These are phyloP conservation scores for Coniosporium apollinis DNA, from an alignment of 495 filamentous ascomycete species.

Conservation along the genomic window DNA sequence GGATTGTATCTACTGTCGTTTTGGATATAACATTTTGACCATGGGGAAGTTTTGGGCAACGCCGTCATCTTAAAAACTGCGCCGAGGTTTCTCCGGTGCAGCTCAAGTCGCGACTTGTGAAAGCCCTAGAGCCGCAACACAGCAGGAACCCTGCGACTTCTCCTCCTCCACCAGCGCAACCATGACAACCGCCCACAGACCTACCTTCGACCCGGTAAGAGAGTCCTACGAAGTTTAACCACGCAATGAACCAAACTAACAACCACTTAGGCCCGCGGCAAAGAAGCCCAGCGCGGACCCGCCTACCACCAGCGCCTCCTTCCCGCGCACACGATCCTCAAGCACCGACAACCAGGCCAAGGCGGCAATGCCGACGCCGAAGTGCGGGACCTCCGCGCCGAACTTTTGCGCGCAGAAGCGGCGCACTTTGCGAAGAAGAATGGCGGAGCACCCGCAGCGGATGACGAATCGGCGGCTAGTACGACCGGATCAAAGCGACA, in stretches of 20 bases:
- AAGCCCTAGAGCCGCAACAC: too few relatives aligned
- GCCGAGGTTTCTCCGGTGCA: too few relatives aligned
- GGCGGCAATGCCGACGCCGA: slow-evolving; percentile 62
- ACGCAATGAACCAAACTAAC: slow-evolving; percentile 11
- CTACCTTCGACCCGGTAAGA: slow-evolving; percentile 83
- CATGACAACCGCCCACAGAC: slow-evolving; percentile 49
- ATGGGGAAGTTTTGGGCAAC: too few relatives aligned
- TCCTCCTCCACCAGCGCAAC: neutral
- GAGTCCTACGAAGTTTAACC: neutral
- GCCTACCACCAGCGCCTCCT: slow-evolving; percentile 95
- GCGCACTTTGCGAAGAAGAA: slow-evolving; percentile 74
- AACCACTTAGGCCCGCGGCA: slow-evolving; percentile 60
- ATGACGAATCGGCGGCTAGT: slow-evolving; percentile 15
- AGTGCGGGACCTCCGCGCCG: slow-evolving; percentile 71
- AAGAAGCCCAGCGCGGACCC: slow-evolving; percentile 83
- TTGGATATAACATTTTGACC: too few relatives aligned
- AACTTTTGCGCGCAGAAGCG: slow-evolving; percentile 77
- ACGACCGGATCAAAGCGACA: slow-evolving; percentile 42
- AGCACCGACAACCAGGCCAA: slow-evolving; percentile 80
- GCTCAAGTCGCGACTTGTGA: too few relatives aligned
- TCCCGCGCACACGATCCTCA: slow-evolving; percentile 81
- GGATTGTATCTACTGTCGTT: too few relatives aligned
- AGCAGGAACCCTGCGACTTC: neutral
- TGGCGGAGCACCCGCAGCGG: slow-evolving; percentile 30
- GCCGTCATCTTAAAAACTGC: too few relatives aligned